A percentile compares a stretch with the other conserved stretches of the same genome.
These are phyloP conservation scores for Cladosporium sp. DNA, from an alignment of 2,329 filamentous ascomycete genomes.

Conservation along the genomic window DNA sequence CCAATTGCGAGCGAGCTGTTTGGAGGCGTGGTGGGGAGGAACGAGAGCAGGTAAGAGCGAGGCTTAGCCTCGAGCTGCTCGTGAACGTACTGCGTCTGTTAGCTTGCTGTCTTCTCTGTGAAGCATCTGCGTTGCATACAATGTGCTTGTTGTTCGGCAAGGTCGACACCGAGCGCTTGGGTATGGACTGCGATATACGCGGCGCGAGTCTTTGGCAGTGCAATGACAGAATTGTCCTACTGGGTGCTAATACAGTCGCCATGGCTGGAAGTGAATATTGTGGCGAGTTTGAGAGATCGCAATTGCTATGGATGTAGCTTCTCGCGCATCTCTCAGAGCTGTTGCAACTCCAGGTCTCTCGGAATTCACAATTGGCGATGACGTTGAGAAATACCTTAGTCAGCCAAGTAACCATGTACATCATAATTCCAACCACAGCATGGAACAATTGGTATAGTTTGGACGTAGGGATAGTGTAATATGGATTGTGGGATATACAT, in stretches of 20 bases:
- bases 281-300: no score
- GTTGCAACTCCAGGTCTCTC: no score
- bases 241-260: slow-evolving; percentile 14
- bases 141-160: slow-evolving; percentile 39
- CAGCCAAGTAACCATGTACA: no score
- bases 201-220: slow-evolving; percentile 18
- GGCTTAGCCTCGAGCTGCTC: neutral
- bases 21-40: slow-evolving; percentile 50
- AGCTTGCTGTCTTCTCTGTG: neutral
- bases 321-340: no score
- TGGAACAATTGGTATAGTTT: no score
- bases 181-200: slow-evolving; percentile 17
- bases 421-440: no score
- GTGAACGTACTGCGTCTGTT: neutral
- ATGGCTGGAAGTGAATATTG: slow-evolving; percentile 1
- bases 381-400: no score
- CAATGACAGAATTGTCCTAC: slow-evolving; percentile 16
- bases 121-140: slow-evolving; percentile 14
- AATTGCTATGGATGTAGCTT: no score
- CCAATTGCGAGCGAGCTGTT: slow-evolving; percentile 50
- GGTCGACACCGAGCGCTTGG: slow-evolving; percentile 32
- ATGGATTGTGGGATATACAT: no score
- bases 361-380: no score
- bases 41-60: slow-evolving; percentile 41
- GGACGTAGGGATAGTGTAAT: no score